phyloP scores from a whole-genome alignment of 2,329 filamentous ascomycete species.

The Exophiala viscosa region DNA sequence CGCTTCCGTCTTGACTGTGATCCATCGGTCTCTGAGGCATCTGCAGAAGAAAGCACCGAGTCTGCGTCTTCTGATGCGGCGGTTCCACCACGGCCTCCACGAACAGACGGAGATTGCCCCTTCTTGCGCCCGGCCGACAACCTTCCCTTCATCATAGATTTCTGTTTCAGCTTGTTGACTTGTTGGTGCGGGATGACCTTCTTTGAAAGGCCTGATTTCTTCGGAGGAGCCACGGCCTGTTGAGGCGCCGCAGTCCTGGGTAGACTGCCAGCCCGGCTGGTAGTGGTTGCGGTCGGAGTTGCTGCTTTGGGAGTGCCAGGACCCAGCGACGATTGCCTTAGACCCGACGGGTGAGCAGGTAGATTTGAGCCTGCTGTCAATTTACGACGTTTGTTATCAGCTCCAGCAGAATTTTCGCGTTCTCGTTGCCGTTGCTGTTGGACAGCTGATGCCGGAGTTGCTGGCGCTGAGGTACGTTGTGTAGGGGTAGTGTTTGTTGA shows the following conservation, averaged over 20 bases:
- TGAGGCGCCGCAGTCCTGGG: slow-evolving; percentile 39
- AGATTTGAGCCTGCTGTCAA: slow-evolving; percentile 41
- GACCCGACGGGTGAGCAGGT: slow-evolving; percentile 51
- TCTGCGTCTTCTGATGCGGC: slow-evolving; percentile 47
- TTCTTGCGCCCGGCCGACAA: slow-evolving; percentile 43
- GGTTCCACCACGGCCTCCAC: slow-evolving; percentile 35
- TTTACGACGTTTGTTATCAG: slow-evolving; percentile 59
- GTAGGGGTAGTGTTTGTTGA: slow-evolving; percentile 13
- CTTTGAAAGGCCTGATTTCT: slow-evolving; percentile 53
- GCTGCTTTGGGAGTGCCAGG: slow-evolving; percentile 62
- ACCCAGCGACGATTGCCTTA: slow-evolving; percentile 60
- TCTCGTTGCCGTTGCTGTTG: slow-evolving; percentile 41
- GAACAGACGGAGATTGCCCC: slow-evolving; percentile 38
- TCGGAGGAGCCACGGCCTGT: slow-evolving; percentile 44
- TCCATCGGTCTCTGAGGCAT: slow-evolving; percentile 45
- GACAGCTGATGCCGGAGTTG: slow-evolving; percentile 39
- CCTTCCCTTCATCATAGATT: slow-evolving; percentile 37
- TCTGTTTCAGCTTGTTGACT: slow-evolving; percentile 33
- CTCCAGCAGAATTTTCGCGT: slow-evolving; percentile 54
- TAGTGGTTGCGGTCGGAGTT: slow-evolving; percentile 45
- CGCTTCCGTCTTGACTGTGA: slow-evolving; percentile 25
- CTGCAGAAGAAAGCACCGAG: slow-evolving; percentile 51
- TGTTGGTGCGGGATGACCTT: slow-evolving; percentile 34
- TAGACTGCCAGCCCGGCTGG: slow-evolving; percentile 57
- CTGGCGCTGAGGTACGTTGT: slow-evolving; percentile 42